Conservation (phyloP, 805 yeast genomes). For the Kazachstania bromeliacearum region DNA sequence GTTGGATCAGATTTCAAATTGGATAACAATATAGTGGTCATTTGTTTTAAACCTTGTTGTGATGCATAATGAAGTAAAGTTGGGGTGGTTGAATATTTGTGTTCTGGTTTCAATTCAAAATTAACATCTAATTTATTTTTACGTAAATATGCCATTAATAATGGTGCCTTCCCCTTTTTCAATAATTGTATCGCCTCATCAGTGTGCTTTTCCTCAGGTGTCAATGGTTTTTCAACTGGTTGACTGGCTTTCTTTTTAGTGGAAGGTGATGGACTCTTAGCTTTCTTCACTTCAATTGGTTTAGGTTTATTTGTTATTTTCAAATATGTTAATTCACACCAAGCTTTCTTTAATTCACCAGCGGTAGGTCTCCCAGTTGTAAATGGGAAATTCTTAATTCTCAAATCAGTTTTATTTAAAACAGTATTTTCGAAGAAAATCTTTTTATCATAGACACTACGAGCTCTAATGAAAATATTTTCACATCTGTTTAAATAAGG, state of each 20-base stretch:
- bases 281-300: conserved; percentile 27
- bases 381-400: conserved; percentile 72
- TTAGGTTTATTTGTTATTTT: conserved; percentile 47
- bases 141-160: conserved; percentile 51
- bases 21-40: conserved; percentile 51
- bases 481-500: conserved; percentile 49
- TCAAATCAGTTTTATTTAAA: conserved; percentile 41
- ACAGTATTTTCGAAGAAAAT: conserved; percentile 55
- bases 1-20: conserved; percentile 67
- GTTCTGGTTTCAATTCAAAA: conserved; percentile 45
- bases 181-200: conserved; percentile 48
- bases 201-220: conserved; percentile 43
- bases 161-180: conserved; percentile 70
- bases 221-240: conserved; percentile 6
- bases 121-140: conserved; percentile 48
- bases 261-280: conserved; percentile 5
- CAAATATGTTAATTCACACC: conserved; percentile 67
- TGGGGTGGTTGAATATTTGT: conserved; percentile 48
- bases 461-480: conserved; percentile 70
- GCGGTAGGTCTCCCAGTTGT: conserved; percentile 83
- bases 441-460: conserved; percentile 57
- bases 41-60: conserved; percentile 52
- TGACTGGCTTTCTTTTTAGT: conserved; percentile 4
- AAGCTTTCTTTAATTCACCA: conserved; percentile 68
- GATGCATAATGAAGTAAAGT: conserved; percentile 76